A percentile compares a stretch with the other conserved stretches of the same genome.
Conservation (phyloP, 106 monocot species). For the Iris macrosiphon region DNA sequence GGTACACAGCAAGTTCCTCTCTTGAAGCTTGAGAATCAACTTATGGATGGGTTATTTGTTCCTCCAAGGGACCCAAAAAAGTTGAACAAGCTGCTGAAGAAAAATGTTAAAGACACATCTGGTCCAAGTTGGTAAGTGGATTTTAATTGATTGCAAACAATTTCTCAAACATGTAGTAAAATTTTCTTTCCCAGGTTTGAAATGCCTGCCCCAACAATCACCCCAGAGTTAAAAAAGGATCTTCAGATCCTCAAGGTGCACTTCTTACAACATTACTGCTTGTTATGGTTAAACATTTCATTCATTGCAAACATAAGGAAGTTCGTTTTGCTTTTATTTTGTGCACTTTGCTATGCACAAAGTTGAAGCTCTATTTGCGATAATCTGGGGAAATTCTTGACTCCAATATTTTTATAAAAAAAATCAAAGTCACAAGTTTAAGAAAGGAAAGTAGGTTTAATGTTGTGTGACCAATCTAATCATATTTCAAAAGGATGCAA, state of each 20-base stretch:
- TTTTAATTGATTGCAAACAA: no score
- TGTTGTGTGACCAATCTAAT: no score
- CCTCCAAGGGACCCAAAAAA: constrained; percentile 75
- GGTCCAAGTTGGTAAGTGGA: constrained; percentile 59
- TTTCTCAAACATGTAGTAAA: no score
- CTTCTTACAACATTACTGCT: neutral
- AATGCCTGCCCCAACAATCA: constrained; percentile 84
- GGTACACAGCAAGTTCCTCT: constrained; percentile 9
- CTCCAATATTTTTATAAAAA: no score
- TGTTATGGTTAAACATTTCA: neutral
- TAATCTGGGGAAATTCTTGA: neutral
- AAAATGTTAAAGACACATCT: constrained; percentile 64
- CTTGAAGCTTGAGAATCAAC: constrained; percentile 35
- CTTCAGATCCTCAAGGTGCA: constrained; percentile 81
- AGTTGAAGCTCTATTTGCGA: no score
- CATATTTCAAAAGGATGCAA: no score
- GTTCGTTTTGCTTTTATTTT: neutral
- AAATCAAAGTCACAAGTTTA: no score
- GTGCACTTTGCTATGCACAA: neutral
- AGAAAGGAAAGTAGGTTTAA: no score
- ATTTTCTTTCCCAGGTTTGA: constrained; percentile 61
- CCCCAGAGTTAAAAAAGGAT: constrained; percentile 87
- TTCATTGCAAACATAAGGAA: neutral
- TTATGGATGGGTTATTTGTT: constrained; percentile 83
- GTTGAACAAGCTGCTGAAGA: constrained; percentile 65